Conservation (phyloP, 2,329 filamentous ascomycete species). For the Cadophora sp. region DNA sequence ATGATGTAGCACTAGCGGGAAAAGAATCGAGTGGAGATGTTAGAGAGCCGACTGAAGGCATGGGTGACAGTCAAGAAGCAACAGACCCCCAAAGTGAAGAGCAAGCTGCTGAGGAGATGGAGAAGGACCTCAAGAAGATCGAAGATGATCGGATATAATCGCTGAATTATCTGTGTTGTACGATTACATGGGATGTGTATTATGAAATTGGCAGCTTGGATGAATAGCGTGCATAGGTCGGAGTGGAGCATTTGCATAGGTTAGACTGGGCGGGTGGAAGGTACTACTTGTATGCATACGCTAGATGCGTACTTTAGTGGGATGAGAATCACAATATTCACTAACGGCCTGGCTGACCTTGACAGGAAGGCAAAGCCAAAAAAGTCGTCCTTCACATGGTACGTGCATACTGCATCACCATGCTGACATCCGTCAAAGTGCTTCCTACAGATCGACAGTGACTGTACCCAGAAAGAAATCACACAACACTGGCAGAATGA, state of each 20-base stretch:
- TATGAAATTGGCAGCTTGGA: background rate
- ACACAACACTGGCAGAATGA: too few species aligned
- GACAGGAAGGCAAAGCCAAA: background rate
- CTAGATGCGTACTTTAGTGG: background rate
- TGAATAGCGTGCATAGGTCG: conserved; percentile 1
- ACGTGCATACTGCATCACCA: background rate
- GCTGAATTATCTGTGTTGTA: background rate
- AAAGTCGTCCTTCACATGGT: background rate
- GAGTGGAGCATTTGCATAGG: conserved; percentile 3
- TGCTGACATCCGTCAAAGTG: background rate
- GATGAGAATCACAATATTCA: background rate
- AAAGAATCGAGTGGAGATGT: background rate
- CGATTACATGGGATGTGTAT: background rate
- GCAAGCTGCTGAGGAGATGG: background rate
- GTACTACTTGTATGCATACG: background rate
- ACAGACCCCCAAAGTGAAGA: background rate
- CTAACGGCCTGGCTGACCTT: background rate
- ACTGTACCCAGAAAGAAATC: background rate
- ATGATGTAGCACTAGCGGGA: background rate
- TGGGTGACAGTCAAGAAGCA: background rate
- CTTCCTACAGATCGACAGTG: background rate
- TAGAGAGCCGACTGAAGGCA: background rate
- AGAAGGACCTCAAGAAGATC: conserved; percentile 8
- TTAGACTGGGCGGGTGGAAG: background rate
- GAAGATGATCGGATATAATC: background rate